These are phyloP conservation scores for Auriscalpium orientale DNA, from an alignment of 768 basidiomycete genomes.

Conservation along the genomic window DNA sequence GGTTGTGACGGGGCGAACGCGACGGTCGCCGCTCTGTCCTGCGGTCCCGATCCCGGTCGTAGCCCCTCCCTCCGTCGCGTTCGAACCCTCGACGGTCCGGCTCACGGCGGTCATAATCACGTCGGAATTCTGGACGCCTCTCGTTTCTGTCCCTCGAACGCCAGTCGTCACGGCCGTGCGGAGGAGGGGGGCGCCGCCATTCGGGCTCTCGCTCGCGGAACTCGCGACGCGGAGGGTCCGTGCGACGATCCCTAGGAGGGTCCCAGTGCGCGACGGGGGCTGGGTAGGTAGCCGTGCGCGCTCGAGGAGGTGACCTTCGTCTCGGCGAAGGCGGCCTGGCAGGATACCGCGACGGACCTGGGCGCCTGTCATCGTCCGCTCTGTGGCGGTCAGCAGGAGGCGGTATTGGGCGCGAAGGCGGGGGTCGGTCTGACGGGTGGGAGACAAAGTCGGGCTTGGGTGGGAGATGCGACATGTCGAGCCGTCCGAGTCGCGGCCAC, in stretches of 20 bases:
- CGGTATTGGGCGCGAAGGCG: constrained; percentile 4
- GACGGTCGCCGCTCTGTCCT: not conserved
- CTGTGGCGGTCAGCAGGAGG: constrained; percentile 10
- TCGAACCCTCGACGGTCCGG: constrained; percentile 4
- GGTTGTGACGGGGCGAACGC: constrained; percentile 2
- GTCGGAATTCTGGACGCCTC: not conserved
- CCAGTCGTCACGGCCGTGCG: not conserved
- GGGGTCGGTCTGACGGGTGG: constrained; percentile 18
- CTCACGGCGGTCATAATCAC: not conserved
- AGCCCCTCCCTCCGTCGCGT: not conserved
- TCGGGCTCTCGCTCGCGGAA: not conserved
- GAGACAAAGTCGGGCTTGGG: constrained; percentile 26
- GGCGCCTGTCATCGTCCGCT: not conserved
- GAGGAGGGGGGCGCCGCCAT: not conserved
- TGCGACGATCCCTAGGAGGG: not conserved
- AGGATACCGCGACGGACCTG: not conserved
- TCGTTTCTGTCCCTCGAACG: not conserved
- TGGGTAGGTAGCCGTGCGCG: not conserved
- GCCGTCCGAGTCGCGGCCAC: not conserved
- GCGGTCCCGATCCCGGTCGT: constrained; percentile 4
- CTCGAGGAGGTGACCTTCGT: not conserved
- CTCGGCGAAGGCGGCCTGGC: not conserved
- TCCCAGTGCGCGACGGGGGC: not conserved
- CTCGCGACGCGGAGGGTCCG: not conserved
- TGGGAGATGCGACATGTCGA: constrained; percentile 23